phyloP scores from a whole-genome alignment of 306 rosid species.

The Medicago ruthenica region DNA sequence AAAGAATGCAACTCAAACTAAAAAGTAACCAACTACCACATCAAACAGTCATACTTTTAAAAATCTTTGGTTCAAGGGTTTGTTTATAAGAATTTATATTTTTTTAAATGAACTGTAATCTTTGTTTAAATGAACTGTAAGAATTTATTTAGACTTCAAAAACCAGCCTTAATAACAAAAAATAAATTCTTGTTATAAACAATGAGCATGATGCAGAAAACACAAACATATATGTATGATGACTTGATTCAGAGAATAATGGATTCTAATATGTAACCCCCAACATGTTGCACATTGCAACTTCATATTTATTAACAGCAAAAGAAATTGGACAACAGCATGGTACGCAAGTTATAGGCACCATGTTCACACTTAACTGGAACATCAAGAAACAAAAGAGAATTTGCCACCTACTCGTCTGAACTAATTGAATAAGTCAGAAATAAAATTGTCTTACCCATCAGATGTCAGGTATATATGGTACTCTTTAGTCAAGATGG shows the following conservation, averaged over 20 bases:
- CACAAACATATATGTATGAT: not conserved
- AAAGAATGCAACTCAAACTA: not conserved
- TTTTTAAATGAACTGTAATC: too few species aligned
- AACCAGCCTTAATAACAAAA: not conserved
- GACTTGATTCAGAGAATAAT: constrained; percentile 4
- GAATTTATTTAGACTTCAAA: not conserved
- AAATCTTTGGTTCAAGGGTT: not conserved
- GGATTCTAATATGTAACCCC: not conserved
- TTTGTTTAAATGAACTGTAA: too few species aligned
- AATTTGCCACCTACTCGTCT: constrained; percentile 11
- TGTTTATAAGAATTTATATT: not conserved
- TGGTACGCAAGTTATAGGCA: not conserved
- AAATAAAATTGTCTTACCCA: constrained; percentile 64
- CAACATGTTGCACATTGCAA: not conserved
- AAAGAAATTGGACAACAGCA: not conserved
- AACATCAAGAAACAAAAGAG: not conserved
- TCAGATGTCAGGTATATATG: constrained; percentile 97
- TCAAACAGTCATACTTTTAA: not conserved
- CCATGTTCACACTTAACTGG: not conserved
- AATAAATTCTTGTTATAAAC: not conserved
- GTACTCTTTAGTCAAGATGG: constrained; percentile 90
- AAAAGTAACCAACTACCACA: not conserved
- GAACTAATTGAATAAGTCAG: constrained; percentile 29
- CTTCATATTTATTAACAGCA: not conserved
- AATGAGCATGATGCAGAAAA: not conserved